Conservation (phyloP, 1,139 yeast genomes). For the Candida glucosophila region DNA sequence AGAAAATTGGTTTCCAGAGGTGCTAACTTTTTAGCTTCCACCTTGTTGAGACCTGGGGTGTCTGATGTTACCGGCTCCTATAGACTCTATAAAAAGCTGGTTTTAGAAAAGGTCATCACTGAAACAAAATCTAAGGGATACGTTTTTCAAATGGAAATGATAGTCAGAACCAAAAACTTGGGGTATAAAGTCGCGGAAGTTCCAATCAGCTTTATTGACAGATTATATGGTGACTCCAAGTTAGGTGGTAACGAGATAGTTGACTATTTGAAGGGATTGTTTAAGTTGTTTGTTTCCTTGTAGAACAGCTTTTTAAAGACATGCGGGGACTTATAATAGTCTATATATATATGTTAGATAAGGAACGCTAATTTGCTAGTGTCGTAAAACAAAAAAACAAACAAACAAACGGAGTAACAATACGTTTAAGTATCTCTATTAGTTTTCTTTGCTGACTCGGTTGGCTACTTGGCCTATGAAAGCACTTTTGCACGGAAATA, state of each 20-base stretch:
- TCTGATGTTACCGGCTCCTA: conserved; percentile 75
- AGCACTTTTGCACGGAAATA: no score
- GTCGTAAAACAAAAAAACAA: no score
- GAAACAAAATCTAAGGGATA: conserved; percentile 74
- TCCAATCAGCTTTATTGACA: conserved; percentile 72
- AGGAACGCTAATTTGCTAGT: no score
- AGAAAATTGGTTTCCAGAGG: conserved; percentile 74
- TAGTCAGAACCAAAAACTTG: conserved; percentile 70
- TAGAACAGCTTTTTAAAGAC: no score
- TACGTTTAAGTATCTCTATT: no score
- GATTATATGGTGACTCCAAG: conserved; percentile 74
- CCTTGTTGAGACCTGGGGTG: conserved; percentile 64
- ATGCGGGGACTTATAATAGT: no score
- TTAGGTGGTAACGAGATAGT: conserved; percentile 80
- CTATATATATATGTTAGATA: no score
- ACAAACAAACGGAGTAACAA: no score
- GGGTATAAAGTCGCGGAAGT: conserved; percentile 73
- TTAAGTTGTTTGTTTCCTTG: conserved; percentile 60
- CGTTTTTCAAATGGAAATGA: conserved; percentile 87
- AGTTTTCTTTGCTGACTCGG: no score
- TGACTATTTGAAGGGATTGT: conserved; percentile 67
- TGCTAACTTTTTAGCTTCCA: conserved; percentile 71
- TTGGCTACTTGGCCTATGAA: no score
- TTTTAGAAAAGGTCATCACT: conserved; percentile 55
- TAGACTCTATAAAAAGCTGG: conserved; percentile 69